Conservation (phyloP, 192 early-diverging fungal species). For the Spizellomyces punctatus region DNA sequence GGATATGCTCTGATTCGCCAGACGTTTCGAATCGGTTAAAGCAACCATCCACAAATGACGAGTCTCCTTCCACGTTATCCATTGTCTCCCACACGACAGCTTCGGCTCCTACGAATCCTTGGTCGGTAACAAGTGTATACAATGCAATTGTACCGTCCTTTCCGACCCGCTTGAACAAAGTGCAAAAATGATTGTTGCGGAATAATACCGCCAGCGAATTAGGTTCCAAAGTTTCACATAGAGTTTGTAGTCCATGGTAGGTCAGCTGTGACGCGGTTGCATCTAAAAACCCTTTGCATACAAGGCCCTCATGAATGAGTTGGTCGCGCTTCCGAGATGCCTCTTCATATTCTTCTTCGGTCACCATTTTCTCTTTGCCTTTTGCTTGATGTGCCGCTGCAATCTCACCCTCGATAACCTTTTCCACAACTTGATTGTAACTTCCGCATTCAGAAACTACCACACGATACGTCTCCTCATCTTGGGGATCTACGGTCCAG, state of each 20-base stretch:
- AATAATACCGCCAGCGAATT: constrained; percentile 77
- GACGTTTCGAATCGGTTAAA: constrained; percentile 17
- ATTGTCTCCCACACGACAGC: constrained; percentile 50
- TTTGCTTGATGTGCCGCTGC: background rate
- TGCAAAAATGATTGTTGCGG: constrained; percentile 84
- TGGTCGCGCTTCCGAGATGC: background rate
- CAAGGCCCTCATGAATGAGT: constrained; percentile 45
- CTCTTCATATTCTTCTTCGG: background rate
- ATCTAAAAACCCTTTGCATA: constrained; percentile 73
- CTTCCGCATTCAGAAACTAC: constrained; percentile 58
- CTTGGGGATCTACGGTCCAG: constrained; percentile 79
- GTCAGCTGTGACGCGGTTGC: constrained; percentile 82
- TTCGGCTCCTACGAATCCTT: constrained; percentile 40
- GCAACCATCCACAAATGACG: constrained; percentile 35
- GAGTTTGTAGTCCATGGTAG: constrained; percentile 69
- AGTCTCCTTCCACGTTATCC: constrained; percentile 39
- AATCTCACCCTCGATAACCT: constrained; percentile 57
- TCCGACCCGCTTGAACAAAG: constrained; percentile 33
- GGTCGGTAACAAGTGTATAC: constrained; percentile 54
- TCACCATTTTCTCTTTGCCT: constrained; percentile 7
- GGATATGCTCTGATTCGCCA: background rate
- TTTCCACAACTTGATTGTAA: constrained; percentile 85
- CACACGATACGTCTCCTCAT: constrained; percentile 54
- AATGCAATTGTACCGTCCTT: constrained; percentile 24
- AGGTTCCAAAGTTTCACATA: constrained; percentile 63